Evolutionary conservation across 2,329 filamentous ascomycete genomes (phyloP).

Genomic region (Epichloe coenophiala): DNA sequence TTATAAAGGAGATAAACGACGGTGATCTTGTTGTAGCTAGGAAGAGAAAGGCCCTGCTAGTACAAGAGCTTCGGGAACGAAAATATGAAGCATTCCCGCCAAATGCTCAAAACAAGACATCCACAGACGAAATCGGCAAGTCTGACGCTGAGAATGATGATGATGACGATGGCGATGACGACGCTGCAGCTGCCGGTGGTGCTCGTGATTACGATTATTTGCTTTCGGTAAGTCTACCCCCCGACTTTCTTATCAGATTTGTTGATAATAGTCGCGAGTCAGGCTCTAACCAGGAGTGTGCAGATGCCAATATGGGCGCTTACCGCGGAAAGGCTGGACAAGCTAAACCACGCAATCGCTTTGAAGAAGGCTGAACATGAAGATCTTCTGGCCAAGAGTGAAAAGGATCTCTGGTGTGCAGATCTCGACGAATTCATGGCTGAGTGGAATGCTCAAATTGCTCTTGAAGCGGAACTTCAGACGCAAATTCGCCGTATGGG

Average conservation of each 20-base stretch:
- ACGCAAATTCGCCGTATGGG: constrained; percentile 63
- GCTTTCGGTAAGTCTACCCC: constrained; percentile 54
- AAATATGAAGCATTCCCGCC: constrained; percentile 81
- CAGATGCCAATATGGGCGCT: constrained; percentile 95
- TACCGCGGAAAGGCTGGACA: constrained; percentile 85
- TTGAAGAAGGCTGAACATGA: constrained; percentile 85
- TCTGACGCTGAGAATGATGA: constrained; percentile 45
- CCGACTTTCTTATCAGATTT: no score
- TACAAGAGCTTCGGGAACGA: constrained; percentile 70
- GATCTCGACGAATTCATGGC: constrained; percentile 78
- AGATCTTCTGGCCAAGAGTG: constrained; percentile 58
- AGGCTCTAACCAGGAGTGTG: constrained; percentile 24
- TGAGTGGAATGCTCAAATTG: constrained; percentile 75
- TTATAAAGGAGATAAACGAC: constrained; percentile 93
- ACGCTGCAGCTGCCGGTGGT: constrained; percentile 26
- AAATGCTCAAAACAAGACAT: constrained; percentile 53
- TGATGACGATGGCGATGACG: constrained; percentile 40
- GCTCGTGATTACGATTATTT: constrained; percentile 84
- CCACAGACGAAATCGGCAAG: constrained; percentile 36
- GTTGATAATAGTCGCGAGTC: not conserved
- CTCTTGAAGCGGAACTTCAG: constrained; percentile 62
- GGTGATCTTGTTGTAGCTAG: constrained; percentile 74
- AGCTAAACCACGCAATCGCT: constrained; percentile 67
- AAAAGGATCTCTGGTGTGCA: constrained; percentile 81
- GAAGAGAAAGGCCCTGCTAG: constrained; percentile 80